These are phyloP conservation scores for Solanum hybrid DNA, from an alignment of 305 asterid genomes.

Conservation along the genomic window DNA sequence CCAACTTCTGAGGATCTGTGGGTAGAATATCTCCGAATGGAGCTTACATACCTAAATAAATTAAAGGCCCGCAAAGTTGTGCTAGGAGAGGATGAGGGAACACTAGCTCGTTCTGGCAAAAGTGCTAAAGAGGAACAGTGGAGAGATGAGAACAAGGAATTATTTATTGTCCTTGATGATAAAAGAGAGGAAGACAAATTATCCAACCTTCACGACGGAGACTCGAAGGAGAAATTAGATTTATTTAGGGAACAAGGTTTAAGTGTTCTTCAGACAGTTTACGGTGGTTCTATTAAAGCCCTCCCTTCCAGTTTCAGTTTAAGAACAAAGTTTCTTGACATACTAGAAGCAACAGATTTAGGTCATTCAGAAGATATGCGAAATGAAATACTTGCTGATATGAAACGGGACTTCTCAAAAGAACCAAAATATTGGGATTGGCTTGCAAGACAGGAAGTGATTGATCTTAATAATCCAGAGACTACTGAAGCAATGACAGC, in stretches of 20 bases:
- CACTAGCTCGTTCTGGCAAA: constrained; percentile 19
- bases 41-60: constrained; percentile 81
- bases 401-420: constrained; percentile 56
- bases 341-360: constrained; percentile 50
- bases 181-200: constrained; percentile 29
- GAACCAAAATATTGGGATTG: constrained; percentile 83
- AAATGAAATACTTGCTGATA: constrained; percentile 46
- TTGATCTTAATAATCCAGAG: constrained; percentile 11
- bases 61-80: constrained; percentile 75
- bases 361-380: constrained; percentile 52
- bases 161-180: constrained; percentile 58
- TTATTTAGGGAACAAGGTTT: constrained; percentile 50
- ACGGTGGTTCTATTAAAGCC: constrained; percentile 58
- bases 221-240: constrained; percentile 42
- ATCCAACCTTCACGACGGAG: constrained; percentile 32
- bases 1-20: constrained; percentile 81
- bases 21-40: constrained; percentile 96
- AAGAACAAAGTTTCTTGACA: constrained; percentile 62
- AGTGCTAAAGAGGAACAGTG: constrained; percentile 54
- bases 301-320: constrained; percentile 62
- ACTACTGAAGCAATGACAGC: constrained; percentile 16
- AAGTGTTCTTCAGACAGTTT: constrained; percentile 53
- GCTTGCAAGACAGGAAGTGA: constrained; percentile 63
- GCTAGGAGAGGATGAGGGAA: constrained; percentile 59
- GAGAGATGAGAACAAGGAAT: constrained; percentile 64